Percentiles rank a stretch among this genome's conserved stretches.
phyloP scores from a whole-genome alignment of 1,139 yeast genomes.

The Candida frijolesensis region DNA sequence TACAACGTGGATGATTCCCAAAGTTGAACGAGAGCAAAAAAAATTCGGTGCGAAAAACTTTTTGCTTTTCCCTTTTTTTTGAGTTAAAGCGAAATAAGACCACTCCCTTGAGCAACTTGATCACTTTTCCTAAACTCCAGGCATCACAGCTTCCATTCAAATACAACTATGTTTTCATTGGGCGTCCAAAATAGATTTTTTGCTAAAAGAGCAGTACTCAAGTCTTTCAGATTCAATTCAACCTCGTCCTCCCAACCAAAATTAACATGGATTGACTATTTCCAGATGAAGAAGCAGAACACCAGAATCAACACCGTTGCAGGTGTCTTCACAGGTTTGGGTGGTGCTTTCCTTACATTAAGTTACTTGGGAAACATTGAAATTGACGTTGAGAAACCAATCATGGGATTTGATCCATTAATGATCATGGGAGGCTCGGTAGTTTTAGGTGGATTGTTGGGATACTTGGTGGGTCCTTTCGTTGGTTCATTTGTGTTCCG shows the following conservation, averaged over 20 bases:
- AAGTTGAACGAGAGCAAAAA: not conserved
- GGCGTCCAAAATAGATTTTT: conserved; percentile 15
- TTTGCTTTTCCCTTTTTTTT: not conserved
- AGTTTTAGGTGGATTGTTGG: conserved; percentile 70
- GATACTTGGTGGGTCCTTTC: conserved; percentile 82
- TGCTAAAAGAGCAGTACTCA: conserved; percentile 8
- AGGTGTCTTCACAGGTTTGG: conserved; percentile 66
- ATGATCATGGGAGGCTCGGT: conserved; percentile 73
- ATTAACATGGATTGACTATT: conserved; percentile 77
- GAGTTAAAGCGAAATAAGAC: not conserved
- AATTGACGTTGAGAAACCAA: conserved; percentile 78
- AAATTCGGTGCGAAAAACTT: not conserved
- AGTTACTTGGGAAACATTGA: conserved; percentile 76
- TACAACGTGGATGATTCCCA: not conserved
- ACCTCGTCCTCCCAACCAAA: conserved; percentile 10
- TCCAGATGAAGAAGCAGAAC: conserved; percentile 72
- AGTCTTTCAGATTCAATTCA: conserved; percentile 25
- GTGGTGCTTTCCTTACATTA: conserved; percentile 75
- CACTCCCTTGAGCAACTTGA: not conserved
- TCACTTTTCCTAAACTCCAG: not conserved
- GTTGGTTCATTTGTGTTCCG: conserved; percentile 74
- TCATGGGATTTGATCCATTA: conserved; percentile 86
- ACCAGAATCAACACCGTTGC: conserved; percentile 68
- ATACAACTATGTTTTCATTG: conserved; percentile 13
- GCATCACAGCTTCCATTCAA: not conserved